Evolutionary conservation across 495 filamentous ascomycete species (phyloP).

Genomic region (Neurospora sp.): DNA sequence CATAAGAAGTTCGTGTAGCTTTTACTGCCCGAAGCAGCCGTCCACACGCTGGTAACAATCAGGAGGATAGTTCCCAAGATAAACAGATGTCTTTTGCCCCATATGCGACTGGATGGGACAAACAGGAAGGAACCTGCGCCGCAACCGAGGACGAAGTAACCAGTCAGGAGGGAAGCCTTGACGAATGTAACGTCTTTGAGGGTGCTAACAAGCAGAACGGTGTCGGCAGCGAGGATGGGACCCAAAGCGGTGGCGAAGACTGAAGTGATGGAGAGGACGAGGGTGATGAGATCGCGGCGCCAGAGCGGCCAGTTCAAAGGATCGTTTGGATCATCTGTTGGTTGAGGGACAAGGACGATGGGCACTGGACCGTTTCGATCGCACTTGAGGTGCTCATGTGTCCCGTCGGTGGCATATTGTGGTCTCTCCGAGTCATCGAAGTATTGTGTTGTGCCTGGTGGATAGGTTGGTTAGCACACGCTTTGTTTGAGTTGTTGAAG

Average conservation of each 20-base stretch:
- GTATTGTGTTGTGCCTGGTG: slow-evolving; percentile 52
- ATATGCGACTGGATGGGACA: slow-evolving; percentile 80
- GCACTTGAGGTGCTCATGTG: slow-evolving; percentile 50
- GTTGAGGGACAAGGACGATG: slow-evolving; percentile 71
- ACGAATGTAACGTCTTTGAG: slow-evolving; percentile 48
- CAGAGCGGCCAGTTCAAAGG: slow-evolving; percentile 81
- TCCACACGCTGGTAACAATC: slow-evolving; percentile 66
- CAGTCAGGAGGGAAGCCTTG: slow-evolving; percentile 69
- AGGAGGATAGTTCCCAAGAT: slow-evolving; percentile 68
- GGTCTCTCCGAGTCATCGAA: slow-evolving; percentile 45
- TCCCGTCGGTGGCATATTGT: slow-evolving; percentile 26
- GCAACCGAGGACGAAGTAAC: slow-evolving; percentile 77
- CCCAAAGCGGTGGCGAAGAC: slow-evolving; percentile 73
- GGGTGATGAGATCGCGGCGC: slow-evolving; percentile 72
- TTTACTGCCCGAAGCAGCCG: slow-evolving; percentile 48
- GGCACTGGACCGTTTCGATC: slow-evolving; percentile 55
- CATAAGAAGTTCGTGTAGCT: slow-evolving; percentile 63
- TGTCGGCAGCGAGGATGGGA: slow-evolving; percentile 81
- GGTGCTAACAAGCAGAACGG: slow-evolving; percentile 54
- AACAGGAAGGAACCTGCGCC: slow-evolving; percentile 72
- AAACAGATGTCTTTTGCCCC: slow-evolving; percentile 86
- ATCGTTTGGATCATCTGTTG: slow-evolving; percentile 72
- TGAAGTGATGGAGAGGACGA: slow-evolving; percentile 65
- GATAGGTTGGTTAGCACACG: neutral
- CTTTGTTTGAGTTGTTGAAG: neutral